phyloP scores from a whole-genome alignment of 2,329 filamentous ascomycete species.

The Penicillium sp. region DNA sequence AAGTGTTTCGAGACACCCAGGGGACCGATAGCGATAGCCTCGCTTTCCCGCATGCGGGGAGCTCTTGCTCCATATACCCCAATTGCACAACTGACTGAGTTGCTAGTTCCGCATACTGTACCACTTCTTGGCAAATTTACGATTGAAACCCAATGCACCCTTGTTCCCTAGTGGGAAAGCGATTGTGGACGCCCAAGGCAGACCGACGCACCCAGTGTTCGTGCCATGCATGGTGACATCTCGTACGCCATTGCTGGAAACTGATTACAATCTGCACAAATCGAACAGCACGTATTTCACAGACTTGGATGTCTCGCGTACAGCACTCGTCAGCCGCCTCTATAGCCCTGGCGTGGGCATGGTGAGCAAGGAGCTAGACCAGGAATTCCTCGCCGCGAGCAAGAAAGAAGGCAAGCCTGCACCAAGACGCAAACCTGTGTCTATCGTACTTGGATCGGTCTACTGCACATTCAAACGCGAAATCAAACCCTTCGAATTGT shows the following conservation, averaged over 20 bases:
- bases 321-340: conserved; percentile 73
- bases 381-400: conserved; percentile 51
- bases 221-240: conserved; percentile 67
- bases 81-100: conserved; percentile 13
- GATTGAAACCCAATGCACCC: conserved; percentile 51
- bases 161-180: conserved; percentile 44
- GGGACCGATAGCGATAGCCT: neutral
- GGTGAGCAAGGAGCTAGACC: conserved; percentile 55
- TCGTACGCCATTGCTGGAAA: conserved; percentile 71
- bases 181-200: conserved; percentile 34
- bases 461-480: conserved; percentile 73
- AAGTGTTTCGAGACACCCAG: conserved; percentile 19
- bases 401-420: conserved; percentile 56
- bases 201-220: conserved; percentile 65
- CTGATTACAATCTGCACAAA: conserved; percentile 85
- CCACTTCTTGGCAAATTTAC: conserved; percentile 57
- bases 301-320: conserved; percentile 81
- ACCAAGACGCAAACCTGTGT: conserved; percentile 52
- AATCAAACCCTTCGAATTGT: conserved; percentile 67
- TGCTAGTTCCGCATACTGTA: conserved; percentile 60
- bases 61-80: neutral
- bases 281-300: conserved; percentile 83
- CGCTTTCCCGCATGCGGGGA: neutral
- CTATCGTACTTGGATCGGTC: conserved; percentile 71
- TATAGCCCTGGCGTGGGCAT: conserved; percentile 59